phyloP scores from a whole-genome alignment of 2,329 filamentous ascomycete species.

The Endocalyx cinctus region DNA sequence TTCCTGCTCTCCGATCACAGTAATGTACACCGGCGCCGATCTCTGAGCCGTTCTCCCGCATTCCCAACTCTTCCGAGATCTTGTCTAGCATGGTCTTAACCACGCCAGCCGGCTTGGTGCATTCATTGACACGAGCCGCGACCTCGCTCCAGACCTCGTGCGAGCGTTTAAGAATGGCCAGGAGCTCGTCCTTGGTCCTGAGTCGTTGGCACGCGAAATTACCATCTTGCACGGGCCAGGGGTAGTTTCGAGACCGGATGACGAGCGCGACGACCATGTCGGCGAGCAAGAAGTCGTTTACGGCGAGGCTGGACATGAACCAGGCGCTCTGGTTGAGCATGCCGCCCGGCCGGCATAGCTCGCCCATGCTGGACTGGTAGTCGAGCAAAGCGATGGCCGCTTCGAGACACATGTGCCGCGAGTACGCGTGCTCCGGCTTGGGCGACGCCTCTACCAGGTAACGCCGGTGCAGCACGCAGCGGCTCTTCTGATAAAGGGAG shows the following conservation, averaged over 20 bases:
- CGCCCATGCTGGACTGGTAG: conserved; percentile 43
- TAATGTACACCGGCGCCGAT: no score
- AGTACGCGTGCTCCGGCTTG: conserved; percentile 45
- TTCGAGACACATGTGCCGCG: conserved; percentile 45
- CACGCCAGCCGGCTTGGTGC: conserved; percentile 42
- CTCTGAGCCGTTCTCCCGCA: no score
- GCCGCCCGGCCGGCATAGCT: conserved; percentile 48
- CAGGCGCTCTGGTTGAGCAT: conserved; percentile 48
- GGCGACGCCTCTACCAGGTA: conserved; percentile 42
- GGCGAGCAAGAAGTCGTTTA: conserved; percentile 59
- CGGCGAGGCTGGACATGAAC: conserved; percentile 53
- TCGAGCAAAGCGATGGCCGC: conserved; percentile 43
- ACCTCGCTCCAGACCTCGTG: conserved; percentile 41
- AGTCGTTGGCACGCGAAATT: conserved; percentile 31
- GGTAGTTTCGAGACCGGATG: conserved; percentile 38
- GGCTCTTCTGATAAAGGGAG: conserved; percentile 49
- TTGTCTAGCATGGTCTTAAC: conserved; percentile 42
- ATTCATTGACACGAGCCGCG: conserved; percentile 31
- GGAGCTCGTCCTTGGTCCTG: conserved; percentile 35
- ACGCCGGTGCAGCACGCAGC: conserved; percentile 51
- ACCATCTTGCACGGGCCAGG: conserved; percentile 27
- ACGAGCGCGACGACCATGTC: conserved; percentile 56
- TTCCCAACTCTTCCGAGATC: conserved; percentile 25
- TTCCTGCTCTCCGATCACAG: no score
- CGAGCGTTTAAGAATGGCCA: conserved; percentile 37